Conservation (phyloP, 2,329 filamentous ascomycete species). For the Aspergillus neotritici region DNA sequence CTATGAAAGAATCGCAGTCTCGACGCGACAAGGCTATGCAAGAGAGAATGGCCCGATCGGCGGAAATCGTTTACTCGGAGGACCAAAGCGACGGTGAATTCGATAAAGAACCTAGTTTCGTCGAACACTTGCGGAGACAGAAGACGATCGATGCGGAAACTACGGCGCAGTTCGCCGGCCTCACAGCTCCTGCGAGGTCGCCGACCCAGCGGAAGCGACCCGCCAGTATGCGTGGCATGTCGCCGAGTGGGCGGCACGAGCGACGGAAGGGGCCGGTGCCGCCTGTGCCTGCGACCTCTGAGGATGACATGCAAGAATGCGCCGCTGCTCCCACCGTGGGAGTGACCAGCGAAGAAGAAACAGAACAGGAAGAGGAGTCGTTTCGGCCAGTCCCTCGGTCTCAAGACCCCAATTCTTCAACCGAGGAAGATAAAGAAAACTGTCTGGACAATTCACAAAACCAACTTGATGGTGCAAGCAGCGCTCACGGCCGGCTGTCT, state of each 20-base stretch:
- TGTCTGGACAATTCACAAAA: slow-evolving; percentile 26
- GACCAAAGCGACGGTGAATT: slow-evolving; percentile 40
- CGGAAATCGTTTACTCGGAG: slow-evolving; percentile 28
- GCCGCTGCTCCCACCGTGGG: slow-evolving; percentile 17
- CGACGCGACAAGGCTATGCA: slow-evolving; percentile 31
- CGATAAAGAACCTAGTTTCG: slow-evolving; percentile 38
- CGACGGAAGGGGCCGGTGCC: slow-evolving; percentile 6
- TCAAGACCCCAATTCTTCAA: slow-evolving; percentile 25
- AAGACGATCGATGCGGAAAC: slow-evolving; percentile 31
- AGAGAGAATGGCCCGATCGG: slow-evolving; percentile 31
- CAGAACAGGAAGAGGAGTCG: slow-evolving; percentile 42
- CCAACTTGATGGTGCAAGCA: slow-evolving; percentile 25
- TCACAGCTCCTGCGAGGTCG: slow-evolving; percentile 29
- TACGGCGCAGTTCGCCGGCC: slow-evolving; percentile 29
- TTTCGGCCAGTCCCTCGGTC: slow-evolving; percentile 22
- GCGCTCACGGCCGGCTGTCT: slow-evolving; percentile 36
- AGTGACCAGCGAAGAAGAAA: slow-evolving; percentile 40
- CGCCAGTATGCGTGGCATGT: background rate
- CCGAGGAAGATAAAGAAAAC: slow-evolving; percentile 47
- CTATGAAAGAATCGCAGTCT: slow-evolving; percentile 43
- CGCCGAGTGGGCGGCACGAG: slow-evolving; percentile 3
- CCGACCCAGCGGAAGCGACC: slow-evolving; percentile 8
- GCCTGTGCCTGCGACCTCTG: slow-evolving; percentile 7
- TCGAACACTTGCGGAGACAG: slow-evolving; percentile 30
- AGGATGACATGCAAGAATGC: slow-evolving; percentile 18